Evolutionary conservation across 441 rosid species (phyloP), one percentile per base, ranked within the genome.

Genomic region (Adansonia madagascariensis): DNA sequence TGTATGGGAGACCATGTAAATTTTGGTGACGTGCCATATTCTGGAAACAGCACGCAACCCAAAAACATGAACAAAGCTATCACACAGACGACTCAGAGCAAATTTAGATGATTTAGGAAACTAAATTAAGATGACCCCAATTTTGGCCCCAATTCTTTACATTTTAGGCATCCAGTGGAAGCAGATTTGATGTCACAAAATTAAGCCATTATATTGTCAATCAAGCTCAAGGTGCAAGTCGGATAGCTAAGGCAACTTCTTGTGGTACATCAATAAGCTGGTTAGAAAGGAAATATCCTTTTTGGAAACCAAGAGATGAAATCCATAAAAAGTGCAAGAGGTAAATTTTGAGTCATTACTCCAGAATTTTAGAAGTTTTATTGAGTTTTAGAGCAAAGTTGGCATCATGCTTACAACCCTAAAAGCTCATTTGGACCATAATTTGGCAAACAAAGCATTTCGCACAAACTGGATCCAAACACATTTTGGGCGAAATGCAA

Each of bases 121-220:
- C 35, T 68, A 68, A 68, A 68, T 11, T 20, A 8, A 20, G 18
- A 47, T 22, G 18, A 68, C 18, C 56, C 56, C 39, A 46, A 4
- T 4, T 20, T 9, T 22, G 35, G 56, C 46, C 56, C 41, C 12
- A 8, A 12, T 47, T 46, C 41, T 24, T 46, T 44, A 67, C 5
- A 7, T 66, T 66, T 17, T 44, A 68, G 56, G 39, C 35, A 46
- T 46, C 55, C 22, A 12, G 18, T 11, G 17, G 35, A 41, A 8
- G 41, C 11, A 47, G 1, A 67, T 18, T 9, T 44, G 31, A 67
- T 10, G 27, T 18, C 71, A 46, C 14, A 65, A 44, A 4, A 18
- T 44, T 44, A 67, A 10, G 35, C 71, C 71, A 67, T 8, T 18
- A 44, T 44, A 67, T 18, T 44, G 55, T 67, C 53, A 11, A 68